Percentiles rank a stretch among this genome's conserved stretches.
phyloP scores from a whole-genome alignment of 106 monocot genomes.

The Posidonia australis region DNA sequence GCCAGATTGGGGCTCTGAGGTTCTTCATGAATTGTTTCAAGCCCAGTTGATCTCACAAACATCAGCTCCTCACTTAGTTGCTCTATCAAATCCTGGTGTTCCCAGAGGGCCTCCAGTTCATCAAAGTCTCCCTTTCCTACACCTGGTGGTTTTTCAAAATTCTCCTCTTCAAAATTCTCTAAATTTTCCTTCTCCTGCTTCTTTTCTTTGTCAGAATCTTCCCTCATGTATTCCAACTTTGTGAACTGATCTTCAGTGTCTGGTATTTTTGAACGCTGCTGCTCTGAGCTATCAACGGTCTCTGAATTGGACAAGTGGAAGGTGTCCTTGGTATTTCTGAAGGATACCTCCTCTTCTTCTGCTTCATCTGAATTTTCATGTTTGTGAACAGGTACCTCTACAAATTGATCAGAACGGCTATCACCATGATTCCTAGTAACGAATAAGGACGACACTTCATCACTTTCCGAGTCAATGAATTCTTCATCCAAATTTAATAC shows the following conservation, averaged over 20 bases:
- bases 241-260: not conserved
- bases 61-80: slow-evolving; percentile 67
- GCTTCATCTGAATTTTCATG: slow-evolving; percentile 1
- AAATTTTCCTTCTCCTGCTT: not conserved
- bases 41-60: slow-evolving; percentile 40
- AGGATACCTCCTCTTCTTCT: not conserved
- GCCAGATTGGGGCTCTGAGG: slow-evolving; percentile 30
- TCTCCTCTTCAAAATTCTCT: not conserved
- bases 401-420: no score
- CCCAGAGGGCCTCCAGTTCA: slow-evolving; percentile 73
- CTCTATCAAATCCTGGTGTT: slow-evolving; percentile 78
- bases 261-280: not conserved
- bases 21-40: slow-evolving; percentile 80
- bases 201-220: not conserved
- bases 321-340: not conserved
- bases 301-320: not conserved
- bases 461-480: not conserved
- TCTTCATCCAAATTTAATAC: not conserved
- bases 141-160: not conserved
- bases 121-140: slow-evolving; percentile 12
- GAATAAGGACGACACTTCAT: not conserved
- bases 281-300: not conserved
- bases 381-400: not conserved
- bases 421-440: not conserved
- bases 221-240: not conserved